These are phyloP conservation scores for Salvia rosmarinus DNA, from an alignment of 257 asterid genomes.

Conservation along the genomic window DNA sequence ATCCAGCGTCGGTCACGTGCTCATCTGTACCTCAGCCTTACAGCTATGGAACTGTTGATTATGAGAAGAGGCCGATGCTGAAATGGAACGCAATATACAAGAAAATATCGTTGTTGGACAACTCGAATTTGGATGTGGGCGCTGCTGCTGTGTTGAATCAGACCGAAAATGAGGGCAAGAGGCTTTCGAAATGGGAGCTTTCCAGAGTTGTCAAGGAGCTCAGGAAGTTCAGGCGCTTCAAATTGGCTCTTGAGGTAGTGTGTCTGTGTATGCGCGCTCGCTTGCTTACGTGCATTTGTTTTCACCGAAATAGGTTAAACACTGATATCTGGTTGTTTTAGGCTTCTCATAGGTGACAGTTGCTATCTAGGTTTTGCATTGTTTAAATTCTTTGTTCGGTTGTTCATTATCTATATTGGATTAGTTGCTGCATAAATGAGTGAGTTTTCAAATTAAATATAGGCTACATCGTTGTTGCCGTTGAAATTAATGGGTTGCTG, in stretches of 20 bases:
- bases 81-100: slow-evolving; percentile 70
- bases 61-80: slow-evolving; percentile 58
- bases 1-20: slow-evolving; percentile 44
- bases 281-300: not conserved
- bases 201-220: slow-evolving; percentile 77
- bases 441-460: not conserved
- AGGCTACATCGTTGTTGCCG: not conserved
- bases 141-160: slow-evolving; percentile 70
- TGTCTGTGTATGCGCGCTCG: not conserved
- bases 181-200: slow-evolving; percentile 74
- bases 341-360: no score
- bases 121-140: slow-evolving; percentile 45
- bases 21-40: slow-evolving; percentile 60
- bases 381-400: no score
- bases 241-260: slow-evolving; percentile 79
- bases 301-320: not conserved
- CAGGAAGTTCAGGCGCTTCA: slow-evolving; percentile 73
- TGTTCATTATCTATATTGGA: not conserved
- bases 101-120: slow-evolving; percentile 56
- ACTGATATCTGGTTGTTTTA: no score
- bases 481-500: slow-evolving; percentile 16
- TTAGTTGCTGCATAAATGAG: not conserved
- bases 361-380: no score
- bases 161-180: slow-evolving; percentile 70
- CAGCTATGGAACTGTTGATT: slow-evolving; percentile 64